These are phyloP conservation scores for Cetradonia linearis DNA, from an alignment of 495 filamentous ascomycete species.

Conservation along the genomic window DNA sequence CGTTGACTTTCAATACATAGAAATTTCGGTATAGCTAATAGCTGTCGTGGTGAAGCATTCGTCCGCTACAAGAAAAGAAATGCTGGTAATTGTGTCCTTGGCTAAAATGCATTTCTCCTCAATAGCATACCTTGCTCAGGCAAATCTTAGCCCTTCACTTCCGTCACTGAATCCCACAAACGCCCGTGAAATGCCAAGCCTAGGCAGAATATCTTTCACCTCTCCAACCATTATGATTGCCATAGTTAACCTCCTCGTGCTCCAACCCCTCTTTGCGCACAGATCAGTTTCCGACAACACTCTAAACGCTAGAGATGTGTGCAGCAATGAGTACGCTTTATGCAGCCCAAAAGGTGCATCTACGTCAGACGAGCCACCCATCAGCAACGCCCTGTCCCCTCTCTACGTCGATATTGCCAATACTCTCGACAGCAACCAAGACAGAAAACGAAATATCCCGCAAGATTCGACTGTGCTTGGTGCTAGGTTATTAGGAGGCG, in stretches of 20 bases:
- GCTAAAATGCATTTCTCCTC: neutral
- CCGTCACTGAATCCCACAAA: neutral
- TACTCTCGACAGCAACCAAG: conserved; percentile 26
- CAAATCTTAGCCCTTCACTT: neutral
- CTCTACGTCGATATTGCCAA: conserved; percentile 26
- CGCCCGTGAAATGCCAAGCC: neutral
- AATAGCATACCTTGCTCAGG: conserved; percentile 9
- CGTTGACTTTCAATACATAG: too few relatives aligned
- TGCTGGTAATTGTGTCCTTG: neutral
- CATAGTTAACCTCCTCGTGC: neutral
- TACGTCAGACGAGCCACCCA: conserved; percentile 21
- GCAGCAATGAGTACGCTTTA: conserved; percentile 15
- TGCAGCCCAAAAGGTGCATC: conserved; percentile 26
- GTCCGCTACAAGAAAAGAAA: neutral
- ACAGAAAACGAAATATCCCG: conserved; percentile 20
- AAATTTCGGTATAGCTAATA: neutral
- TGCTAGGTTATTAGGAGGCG: conserved; percentile 18
- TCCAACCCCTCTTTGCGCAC: neutral
- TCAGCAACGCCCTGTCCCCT: conserved; percentile 24
- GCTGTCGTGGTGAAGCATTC: neutral
- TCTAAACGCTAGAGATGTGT: conserved; percentile 10
- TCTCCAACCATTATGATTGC: neutral
- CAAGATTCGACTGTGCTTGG: neutral
- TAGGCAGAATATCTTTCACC: neutral
- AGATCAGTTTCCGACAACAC: neutral